These are phyloP conservation scores for Sarocladiaceae sp. DNA, from an alignment of 2,329 filamentous ascomycete species.

Conservation along the genomic window DNA sequence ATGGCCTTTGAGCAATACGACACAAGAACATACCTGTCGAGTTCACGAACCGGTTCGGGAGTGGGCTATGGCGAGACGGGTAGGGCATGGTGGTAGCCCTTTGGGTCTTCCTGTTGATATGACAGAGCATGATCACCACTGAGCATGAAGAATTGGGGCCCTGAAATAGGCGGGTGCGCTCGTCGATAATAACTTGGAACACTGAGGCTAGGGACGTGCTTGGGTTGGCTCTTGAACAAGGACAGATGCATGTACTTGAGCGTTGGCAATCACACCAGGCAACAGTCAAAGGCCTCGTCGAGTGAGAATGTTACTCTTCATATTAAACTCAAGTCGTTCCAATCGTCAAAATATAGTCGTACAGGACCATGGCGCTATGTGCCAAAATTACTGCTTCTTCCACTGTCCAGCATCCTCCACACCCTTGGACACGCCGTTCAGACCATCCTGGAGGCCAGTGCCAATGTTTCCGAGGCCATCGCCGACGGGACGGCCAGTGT, in stretches of 20 bases:
- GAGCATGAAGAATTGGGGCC: too few relatives aligned
- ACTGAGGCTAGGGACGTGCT: too few relatives aligned
- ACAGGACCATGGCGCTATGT: neutral
- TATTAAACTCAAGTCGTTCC: neutral
- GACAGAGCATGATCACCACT: neutral
- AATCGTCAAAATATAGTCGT: neutral
- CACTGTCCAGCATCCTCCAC: conserved; percentile 56
- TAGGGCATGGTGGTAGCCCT: neutral
- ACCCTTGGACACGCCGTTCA: conserved; percentile 44
- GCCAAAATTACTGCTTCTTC: conserved; percentile 34
- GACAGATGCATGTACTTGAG: too few relatives aligned
- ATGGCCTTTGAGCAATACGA: conserved; percentile 1
- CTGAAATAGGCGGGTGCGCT: too few relatives aligned
- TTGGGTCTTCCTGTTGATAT: neutral
- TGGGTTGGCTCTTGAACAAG: too few relatives aligned
- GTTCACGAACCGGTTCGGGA: neutral
- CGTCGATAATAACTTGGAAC: too few relatives aligned
- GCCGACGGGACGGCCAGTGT: conserved; percentile 49
- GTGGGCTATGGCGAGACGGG: neutral
- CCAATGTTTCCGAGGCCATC: conserved; percentile 50
- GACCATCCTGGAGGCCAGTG: conserved; percentile 48
- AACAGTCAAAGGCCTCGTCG: too few relatives aligned
- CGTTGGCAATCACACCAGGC: too few relatives aligned
- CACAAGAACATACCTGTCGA: neutral
- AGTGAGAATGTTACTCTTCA: too few relatives aligned